Base-by-base conservation (phyloP, 768 basidiomycete species). In the Serendipita vermifera region DNA sequence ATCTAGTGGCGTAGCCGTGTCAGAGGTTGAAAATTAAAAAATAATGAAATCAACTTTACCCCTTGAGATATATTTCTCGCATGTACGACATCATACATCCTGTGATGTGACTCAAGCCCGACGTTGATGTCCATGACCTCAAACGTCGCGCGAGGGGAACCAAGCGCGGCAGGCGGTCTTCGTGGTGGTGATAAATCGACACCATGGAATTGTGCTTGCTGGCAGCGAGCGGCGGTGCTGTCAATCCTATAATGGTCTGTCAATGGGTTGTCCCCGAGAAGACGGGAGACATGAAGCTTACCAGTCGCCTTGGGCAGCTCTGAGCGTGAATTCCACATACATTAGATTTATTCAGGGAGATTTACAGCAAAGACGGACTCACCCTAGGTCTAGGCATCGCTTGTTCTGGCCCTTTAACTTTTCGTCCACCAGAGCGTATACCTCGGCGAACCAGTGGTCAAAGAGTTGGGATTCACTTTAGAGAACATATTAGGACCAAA, bases 1-100 rank as follows among this genome's bases (percentile, higher is more conserved):
- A 51, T 51, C 46, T 51, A n/a, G 31, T 22, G 14, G 15, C n/a
- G 20, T 11, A n/a, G 24, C 46, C 9, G 20, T 43, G 11, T 43
- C 11, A 43, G 9, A 7, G 11, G 13, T 43, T 22, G 11, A 24
- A 22, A 43, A 9, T 24, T 13, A 9, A 9, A 9, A 43, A 7
- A 43, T 9, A 7, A 43, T 13, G 26, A 43, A 43, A 26, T 7
- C 24, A 7, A 43, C 40, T 13, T 43, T 29, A 51, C 46, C 46
- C 46, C 46, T 26, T 51, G 46, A 5, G 46, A 9, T 9, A 51
- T 20, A 51, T 51, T 51, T 51, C 46, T 20, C 20, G 29, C 46
- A n/a, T 51, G 46, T 20, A 51, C 46, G 46, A 51, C 46, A 26
- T 51, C 46, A 29, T 22, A 51, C 15, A 29, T 22, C 1, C 9